These are phyloP conservation scores for Pseudocercospora fuligena DNA, from an alignment of 2,329 filamentous ascomycete species.

Conservation along the genomic window DNA sequence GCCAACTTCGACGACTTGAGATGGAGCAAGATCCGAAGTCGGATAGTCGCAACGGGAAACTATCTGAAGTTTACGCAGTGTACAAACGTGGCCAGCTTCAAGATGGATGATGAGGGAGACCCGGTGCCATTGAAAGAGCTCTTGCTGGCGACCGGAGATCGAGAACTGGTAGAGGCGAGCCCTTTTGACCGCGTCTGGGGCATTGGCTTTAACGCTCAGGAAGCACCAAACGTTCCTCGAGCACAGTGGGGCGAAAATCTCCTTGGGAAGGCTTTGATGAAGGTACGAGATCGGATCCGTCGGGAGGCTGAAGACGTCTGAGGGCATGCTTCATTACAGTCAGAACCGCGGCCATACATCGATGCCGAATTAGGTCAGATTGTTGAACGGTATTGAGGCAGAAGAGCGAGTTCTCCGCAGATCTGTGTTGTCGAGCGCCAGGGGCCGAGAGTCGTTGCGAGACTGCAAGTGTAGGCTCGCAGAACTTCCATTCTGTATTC, in stretches of 20 bases:
- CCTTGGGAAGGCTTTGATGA: conserved; percentile 24
- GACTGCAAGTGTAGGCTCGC: too few relatives aligned
- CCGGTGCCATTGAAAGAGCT: conserved; percentile 10
- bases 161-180: conserved; percentile 26
- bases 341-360: too few relatives aligned
- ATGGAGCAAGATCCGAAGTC: conserved; percentile 10
- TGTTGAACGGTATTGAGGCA: too few relatives aligned
- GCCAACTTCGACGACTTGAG: conserved; percentile 13
- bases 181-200: conserved; percentile 28
- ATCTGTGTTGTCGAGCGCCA: too few relatives aligned
- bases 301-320: conserved; percentile 6
- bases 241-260: conserved; percentile 19
- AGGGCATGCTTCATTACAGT: background rate
- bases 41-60: conserved; percentile 23
- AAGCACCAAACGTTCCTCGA: conserved; percentile 7
- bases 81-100: conserved; percentile 11
- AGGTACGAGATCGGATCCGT: conserved; percentile 11
- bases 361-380: too few relatives aligned
- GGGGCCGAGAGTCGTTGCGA: too few relatives aligned
- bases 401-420: too few relatives aligned
- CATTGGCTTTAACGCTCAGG: conserved; percentile 21
- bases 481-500: too few relatives aligned
- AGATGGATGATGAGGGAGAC: conserved; percentile 14
- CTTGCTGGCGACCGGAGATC: conserved; percentile 21
- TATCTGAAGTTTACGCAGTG: conserved; percentile 24